Evolutionary conservation across 1,139 yeast species (phyloP).

Genomic region (Pichia sp.): DNA sequence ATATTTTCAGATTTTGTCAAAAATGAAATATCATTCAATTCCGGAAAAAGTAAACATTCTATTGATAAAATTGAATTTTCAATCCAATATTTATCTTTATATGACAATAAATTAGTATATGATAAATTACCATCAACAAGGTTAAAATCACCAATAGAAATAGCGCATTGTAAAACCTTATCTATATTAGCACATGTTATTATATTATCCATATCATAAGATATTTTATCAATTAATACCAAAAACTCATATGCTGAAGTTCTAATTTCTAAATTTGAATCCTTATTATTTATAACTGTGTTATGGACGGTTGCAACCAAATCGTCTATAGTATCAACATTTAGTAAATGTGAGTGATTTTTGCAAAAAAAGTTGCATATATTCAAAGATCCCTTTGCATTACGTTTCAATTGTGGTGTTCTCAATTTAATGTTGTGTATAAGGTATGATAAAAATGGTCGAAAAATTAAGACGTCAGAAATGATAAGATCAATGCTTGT

Average conservation of each 20-base stretch:
- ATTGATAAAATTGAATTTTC: conserved; percentile 7
- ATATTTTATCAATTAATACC: neutral
- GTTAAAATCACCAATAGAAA: neutral
- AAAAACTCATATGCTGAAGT: neutral
- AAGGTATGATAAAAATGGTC: too few relatives aligned
- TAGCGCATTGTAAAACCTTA: conserved; percentile 2
- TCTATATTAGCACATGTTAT: conserved; percentile 6
- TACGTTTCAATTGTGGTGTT: too few relatives aligned
- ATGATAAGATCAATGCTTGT: too few relatives aligned
- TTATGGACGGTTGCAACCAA: too few relatives aligned
- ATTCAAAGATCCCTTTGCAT: too few relatives aligned
- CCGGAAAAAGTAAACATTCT: conserved; percentile 1
- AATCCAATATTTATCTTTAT: conserved; percentile 2
- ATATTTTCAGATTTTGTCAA: neutral
- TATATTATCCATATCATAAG: neutral
- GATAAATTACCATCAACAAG: neutral
- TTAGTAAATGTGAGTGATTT: too few relatives aligned
- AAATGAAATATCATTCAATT: neutral
- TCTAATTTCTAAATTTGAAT: neutral
- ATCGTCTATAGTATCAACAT: neutral
- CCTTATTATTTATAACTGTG: neutral
- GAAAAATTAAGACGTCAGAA: too few relatives aligned
- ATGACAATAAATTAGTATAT: neutral
- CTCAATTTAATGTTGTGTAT: too few relatives aligned
- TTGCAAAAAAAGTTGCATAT: too few relatives aligned